These are phyloP conservation scores for Trichosporon asahii DNA, from an alignment of 1,284 basidiomycete genomes.

Conservation along the genomic window DNA sequence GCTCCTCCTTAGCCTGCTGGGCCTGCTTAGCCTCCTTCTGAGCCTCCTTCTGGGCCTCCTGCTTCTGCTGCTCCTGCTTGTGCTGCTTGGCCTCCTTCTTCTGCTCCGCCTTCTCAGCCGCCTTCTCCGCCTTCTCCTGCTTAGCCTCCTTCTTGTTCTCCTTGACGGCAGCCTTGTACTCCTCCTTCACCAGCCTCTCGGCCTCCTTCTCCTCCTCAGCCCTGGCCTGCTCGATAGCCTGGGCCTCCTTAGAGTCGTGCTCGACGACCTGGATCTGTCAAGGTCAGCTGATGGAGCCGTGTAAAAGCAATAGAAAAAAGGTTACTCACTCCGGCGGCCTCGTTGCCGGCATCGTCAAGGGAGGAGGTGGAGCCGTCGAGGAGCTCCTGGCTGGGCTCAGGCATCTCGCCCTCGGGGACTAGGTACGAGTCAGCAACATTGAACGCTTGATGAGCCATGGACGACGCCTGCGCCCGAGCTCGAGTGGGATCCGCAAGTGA, in stretches of 20 bases:
- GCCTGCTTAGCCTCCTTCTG: no score
- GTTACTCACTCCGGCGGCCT: not conserved
- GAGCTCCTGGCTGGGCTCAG: conserved; percentile 47
- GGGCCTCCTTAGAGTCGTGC: conserved; percentile 3
- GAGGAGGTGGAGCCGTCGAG: conserved; percentile 33
- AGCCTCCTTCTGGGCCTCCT: not conserved
- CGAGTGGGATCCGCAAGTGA: not conserved
- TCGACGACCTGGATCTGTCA: not conserved
- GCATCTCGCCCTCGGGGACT: conserved; percentile 43
- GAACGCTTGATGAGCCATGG: not conserved
- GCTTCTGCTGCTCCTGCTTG: not conserved
- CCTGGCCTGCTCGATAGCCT: conserved; percentile 21
- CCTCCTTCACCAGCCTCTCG: conserved; percentile 28
- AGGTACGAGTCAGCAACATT: conserved; percentile 11
- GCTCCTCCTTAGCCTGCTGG: not conserved
- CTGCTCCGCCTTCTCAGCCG: conserved; percentile 54
- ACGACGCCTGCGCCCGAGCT: not conserved
- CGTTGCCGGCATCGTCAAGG: conserved; percentile 26
- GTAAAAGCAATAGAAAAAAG: no score
- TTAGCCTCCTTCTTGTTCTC: conserved; percentile 37
- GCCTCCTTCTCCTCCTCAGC: conserved; percentile 27
- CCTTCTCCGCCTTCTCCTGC: conserved; percentile 54
- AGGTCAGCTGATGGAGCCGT: not conserved
- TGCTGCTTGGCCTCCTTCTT: conserved; percentile 49
- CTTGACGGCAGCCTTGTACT: conserved; percentile 18